Evolutionary conservation across 768 basidiomycete species (phyloP).

Genomic region (Mycena capillaripes): DNA sequence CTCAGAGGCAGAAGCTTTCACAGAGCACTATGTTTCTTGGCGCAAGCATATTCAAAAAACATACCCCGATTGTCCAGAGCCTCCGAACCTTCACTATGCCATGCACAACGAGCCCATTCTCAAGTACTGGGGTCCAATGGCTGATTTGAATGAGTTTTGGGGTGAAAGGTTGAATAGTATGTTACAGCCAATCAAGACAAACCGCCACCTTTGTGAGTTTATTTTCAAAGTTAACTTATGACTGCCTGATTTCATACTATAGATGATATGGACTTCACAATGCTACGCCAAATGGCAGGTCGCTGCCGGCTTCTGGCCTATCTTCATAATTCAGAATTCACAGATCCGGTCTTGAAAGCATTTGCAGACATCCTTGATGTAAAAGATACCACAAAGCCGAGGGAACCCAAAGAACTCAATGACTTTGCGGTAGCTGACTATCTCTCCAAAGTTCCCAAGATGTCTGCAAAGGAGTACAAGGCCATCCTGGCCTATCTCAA

Average conservation of each 20-base stretch:
- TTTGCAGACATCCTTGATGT: conserved; percentile 10
- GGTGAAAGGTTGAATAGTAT: conserved; percentile 33
- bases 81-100: conserved; percentile 32
- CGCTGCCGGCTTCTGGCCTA: conserved; percentile 10
- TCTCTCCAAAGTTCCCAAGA: conserved; percentile 10
- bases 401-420: background rate
- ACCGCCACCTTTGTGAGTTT: conserved; percentile 20
- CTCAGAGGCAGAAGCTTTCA: conserved; percentile 23
- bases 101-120: no score
- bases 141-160: conserved; percentile 31
- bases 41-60: conserved; percentile 3
- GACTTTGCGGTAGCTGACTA: background rate
- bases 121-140: no score
- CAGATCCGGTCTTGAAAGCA: background rate
- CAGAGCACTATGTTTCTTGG: conserved; percentile 19
- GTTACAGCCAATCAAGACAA: conserved; percentile 25
- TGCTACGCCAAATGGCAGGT: conserved; percentile 16
- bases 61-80: conserved; percentile 5
- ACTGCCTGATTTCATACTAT: background rate
- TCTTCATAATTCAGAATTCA: conserved; percentile 13
- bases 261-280: conserved; percentile 21
- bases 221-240: background rate
- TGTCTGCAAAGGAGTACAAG: conserved; percentile 8
- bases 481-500: conserved; percentile 14
- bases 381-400: no score